Evolutionary conservation across 2,329 filamentous ascomycete species (phyloP).

Genomic region (Aspergillus sp.): DNA sequence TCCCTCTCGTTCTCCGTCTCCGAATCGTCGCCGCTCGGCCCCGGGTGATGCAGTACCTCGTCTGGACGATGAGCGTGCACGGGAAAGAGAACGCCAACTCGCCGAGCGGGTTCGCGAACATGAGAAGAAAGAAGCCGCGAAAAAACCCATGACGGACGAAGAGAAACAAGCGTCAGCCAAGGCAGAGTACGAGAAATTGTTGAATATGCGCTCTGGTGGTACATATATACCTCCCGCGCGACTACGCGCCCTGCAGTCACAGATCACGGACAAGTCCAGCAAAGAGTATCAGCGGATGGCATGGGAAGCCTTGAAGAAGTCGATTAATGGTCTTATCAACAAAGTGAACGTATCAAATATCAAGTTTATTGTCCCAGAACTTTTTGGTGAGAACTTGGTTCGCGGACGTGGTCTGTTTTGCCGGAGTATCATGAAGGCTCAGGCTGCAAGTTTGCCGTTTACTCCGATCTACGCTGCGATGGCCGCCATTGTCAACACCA

Average conservation of each 20-base stretch:
- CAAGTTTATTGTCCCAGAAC: constrained; percentile 91
- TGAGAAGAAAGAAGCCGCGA: constrained; percentile 41
- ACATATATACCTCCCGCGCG: constrained; percentile 93
- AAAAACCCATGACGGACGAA: constrained; percentile 60
- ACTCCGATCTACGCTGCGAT: constrained; percentile 95
- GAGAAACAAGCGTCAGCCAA: constrained; percentile 83
- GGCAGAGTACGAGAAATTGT: constrained; percentile 85
- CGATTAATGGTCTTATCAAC: constrained; percentile 97
- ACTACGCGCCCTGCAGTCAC: constrained; percentile 83
- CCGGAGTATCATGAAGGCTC: constrained; percentile 95
- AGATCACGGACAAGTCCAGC: constrained; percentile 92
- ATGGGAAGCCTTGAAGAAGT: constrained; percentile 98
- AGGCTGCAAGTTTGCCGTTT: constrained; percentile 90
- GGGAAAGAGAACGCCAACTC: constrained; percentile 45
- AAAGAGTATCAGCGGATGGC: constrained; percentile 99
- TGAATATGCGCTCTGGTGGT: constrained; percentile 88
- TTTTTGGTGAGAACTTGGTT: constrained; percentile 90
- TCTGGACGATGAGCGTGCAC: constrained; percentile 44
- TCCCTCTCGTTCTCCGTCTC: constrained; percentile 48
- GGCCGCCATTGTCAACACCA: constrained; percentile 95
- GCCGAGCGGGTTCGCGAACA: constrained; percentile 49
- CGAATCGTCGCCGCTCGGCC: constrained; percentile 44
- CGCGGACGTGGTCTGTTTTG: constrained; percentile 89
- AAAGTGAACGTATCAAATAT: constrained; percentile 98
- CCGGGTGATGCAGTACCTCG: constrained; percentile 39